phyloP scores from a whole-genome alignment of 1,139 yeast genomes.

The Geotrichum carabidarum region DNA sequence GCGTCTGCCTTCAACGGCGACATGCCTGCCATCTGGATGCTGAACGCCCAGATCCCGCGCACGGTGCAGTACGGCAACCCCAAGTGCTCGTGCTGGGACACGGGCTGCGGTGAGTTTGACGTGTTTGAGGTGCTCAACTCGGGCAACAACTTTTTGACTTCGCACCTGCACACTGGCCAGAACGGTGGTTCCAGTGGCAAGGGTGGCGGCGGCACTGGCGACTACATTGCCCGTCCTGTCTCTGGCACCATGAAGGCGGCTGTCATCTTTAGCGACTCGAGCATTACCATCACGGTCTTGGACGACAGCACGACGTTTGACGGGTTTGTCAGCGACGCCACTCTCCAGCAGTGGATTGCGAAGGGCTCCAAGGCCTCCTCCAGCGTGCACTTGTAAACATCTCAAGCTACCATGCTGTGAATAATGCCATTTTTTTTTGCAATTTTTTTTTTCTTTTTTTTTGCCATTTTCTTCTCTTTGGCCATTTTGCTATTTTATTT shows the following conservation, averaged over 20 bases:
- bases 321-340: slow-evolving; percentile 1
- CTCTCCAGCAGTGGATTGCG: slow-evolving; percentile 16
- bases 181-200: slow-evolving; percentile 22
- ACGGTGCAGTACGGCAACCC: slow-evolving; percentile 80
- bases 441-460: neutral
- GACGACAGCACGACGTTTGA: slow-evolving; percentile 16
- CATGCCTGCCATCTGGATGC: slow-evolving; percentile 96
- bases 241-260: slow-evolving; percentile 80
- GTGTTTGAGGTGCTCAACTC: slow-evolving; percentile 73
- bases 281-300: slow-evolving; percentile 18
- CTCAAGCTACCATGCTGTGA: neutral
- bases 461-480: neutral
- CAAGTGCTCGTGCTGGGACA: slow-evolving; percentile 86
- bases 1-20: slow-evolving; percentile 48
- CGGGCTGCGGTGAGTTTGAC: slow-evolving; percentile 97
- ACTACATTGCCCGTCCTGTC: slow-evolving; percentile 82
- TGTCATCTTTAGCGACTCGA: slow-evolving; percentile 51
- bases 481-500: neutral
- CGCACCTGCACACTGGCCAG: slow-evolving; percentile 85
- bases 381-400: slow-evolving; percentile 10
- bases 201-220: slow-evolving; percentile 78
- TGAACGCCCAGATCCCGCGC: slow-evolving; percentile 91
- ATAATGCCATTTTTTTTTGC: neutral
- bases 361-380: slow-evolving; percentile 7
- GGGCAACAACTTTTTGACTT: slow-evolving; percentile 68